Evolutionary conservation across 805 yeast genomes (phyloP).

Genomic region (Metschnikowia hibisci): DNA sequence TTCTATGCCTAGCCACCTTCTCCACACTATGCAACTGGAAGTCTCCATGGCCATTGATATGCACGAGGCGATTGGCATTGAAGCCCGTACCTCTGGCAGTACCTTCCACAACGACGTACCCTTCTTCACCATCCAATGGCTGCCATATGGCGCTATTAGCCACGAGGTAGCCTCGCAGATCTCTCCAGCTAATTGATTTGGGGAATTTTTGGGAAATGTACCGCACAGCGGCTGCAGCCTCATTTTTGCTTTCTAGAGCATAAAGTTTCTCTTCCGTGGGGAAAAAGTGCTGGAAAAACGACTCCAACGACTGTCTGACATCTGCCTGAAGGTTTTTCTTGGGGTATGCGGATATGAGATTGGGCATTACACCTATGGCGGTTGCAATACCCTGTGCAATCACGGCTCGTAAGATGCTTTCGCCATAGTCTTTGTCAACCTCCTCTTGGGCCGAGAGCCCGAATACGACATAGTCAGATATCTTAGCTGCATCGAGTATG

Average conservation of each 20-base stretch:
- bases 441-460: conserved; percentile 86
- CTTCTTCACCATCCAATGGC: conserved; percentile 23
- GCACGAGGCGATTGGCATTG: conserved; percentile 71
- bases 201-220: conserved; percentile 83
- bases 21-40: conserved; percentile 71
- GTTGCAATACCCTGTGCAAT: conserved; percentile 91
- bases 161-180: conserved; percentile 80
- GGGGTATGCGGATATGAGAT: conserved; percentile 61
- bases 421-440: conserved; percentile 77
- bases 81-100: conserved; percentile 84
- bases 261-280: conserved; percentile 74
- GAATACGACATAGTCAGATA: conserved; percentile 84
- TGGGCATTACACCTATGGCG: conserved; percentile 73
- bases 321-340: conserved; percentile 76
- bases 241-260: conserved; percentile 63
- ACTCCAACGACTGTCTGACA: conserved; percentile 40
- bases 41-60: conserved; percentile 88
- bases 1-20: conserved; percentile 30
- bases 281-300: conserved; percentile 41
- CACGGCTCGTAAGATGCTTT: conserved; percentile 81
- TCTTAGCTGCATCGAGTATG: conserved; percentile 80
- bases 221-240: conserved; percentile 70
- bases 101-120: conserved; percentile 65
- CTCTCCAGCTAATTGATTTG: conserved; percentile 85
- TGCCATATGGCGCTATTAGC: conserved; percentile 59